Conservation (phyloP, 1,284 basidiomycete genomes). For the Sporisorium exsertum region DNA sequence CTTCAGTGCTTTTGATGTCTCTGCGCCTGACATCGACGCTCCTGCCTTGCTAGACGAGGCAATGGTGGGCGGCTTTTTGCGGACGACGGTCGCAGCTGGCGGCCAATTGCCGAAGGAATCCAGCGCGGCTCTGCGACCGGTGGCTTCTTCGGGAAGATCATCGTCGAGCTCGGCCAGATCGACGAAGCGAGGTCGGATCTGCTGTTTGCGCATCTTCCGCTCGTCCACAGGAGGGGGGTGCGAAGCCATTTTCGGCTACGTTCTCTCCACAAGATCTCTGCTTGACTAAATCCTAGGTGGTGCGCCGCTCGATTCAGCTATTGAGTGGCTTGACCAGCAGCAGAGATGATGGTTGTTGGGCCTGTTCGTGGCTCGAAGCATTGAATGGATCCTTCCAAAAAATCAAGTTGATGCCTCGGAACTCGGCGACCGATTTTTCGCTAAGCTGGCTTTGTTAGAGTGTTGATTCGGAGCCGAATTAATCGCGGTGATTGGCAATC, state of each 20-base stretch:
- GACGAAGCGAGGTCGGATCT: conserved; percentile 53
- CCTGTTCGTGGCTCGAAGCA: neutral
- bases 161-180: conserved; percentile 57
- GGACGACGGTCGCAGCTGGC: conserved; percentile 53
- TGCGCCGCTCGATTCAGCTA: neutral
- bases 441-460: conserved; percentile 16
- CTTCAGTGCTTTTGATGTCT: neutral
- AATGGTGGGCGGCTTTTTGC: conserved; percentile 44
- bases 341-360: conserved; percentile 1
- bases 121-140: conserved; percentile 28
- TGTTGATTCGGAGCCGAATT: conserved; percentile 28
- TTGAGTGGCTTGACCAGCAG: neutral
- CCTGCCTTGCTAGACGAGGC: conserved; percentile 19
- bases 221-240: conserved; percentile 22
- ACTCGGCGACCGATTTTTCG: too few relatives aligned
- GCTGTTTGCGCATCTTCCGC: conserved; percentile 48
- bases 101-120: conserved; percentile 55
- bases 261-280: neutral
- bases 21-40: neutral
- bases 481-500: conserved; percentile 17
- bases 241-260: conserved; percentile 18
- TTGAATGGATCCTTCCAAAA: conserved; percentile 10
- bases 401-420: conserved; percentile 20
- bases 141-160: conserved; percentile 6
- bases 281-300: neutral